Conservation (phyloP, 352 stramenopile species). For the Pythium apleroticum region DNA sequence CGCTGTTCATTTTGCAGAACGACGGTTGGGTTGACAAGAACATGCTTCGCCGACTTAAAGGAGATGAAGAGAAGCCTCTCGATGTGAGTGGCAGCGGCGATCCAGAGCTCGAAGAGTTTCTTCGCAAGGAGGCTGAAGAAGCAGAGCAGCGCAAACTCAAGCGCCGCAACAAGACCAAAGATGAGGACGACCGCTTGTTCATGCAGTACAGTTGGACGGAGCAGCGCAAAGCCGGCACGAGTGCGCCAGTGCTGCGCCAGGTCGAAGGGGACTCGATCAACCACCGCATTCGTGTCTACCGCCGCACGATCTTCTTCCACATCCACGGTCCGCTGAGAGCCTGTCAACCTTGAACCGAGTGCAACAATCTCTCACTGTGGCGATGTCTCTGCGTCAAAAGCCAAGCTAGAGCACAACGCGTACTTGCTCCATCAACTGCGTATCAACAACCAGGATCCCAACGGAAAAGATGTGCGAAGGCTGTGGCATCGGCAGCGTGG, state of each 20-base stretch:
- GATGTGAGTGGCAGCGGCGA: conserved; percentile 24
- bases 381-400: conserved; percentile 16
- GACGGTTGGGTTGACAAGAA: neutral
- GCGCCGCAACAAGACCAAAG: conserved; percentile 30
- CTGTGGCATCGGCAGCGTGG: neutral
- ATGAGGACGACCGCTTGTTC: conserved; percentile 62
- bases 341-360: no score
- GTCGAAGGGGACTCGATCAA: conserved; percentile 70
- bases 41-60: conserved; percentile 13
- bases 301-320: conserved; percentile 75
- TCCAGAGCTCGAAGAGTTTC: conserved; percentile 51
- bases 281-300: conserved; percentile 65
- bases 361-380: neutral
- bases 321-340: conserved; percentile 51
- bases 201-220: conserved; percentile 71
- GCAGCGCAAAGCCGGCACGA: conserved; percentile 58
- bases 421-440: conserved; percentile 65
- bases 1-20: neutral
- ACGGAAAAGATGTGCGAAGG: conserved; percentile 61
- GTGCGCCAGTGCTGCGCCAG: conserved; percentile 62
- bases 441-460: conserved; percentile 64
- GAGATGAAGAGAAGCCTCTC: conserved; percentile 6
- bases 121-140: conserved; percentile 47
- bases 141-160: conserved; percentile 35
- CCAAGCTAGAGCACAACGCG: conserved; percentile 69